phyloP scores from a whole-genome alignment of 2,329 filamentous ascomycete species.

The Ceratocystis papillata region DNA sequence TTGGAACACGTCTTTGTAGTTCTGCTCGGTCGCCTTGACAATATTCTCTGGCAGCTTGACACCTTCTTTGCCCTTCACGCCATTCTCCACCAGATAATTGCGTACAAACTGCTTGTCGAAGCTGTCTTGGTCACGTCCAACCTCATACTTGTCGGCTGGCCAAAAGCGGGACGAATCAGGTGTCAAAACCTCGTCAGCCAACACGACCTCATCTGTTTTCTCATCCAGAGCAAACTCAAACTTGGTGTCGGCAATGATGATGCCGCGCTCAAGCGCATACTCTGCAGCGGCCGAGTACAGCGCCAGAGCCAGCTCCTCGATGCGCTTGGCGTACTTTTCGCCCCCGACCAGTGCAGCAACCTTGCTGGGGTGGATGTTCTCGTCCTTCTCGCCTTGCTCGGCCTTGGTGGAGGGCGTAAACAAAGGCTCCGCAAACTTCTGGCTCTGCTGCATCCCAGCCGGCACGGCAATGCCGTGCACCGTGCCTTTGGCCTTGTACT shows the following conservation, averaged over 20 bases:
- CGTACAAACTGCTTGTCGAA: constrained; percentile 82
- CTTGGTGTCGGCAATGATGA: constrained; percentile 39
- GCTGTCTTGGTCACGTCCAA: constrained; percentile 66
- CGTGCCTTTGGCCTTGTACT: constrained; percentile 61
- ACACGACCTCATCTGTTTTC: constrained; percentile 29
- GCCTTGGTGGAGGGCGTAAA: constrained; percentile 79
- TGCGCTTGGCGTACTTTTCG: constrained; percentile 30
- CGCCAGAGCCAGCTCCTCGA: constrained; percentile 30
- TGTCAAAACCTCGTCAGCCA: constrained; percentile 73
- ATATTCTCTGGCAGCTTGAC: constrained; percentile 58
- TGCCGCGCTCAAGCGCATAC: constrained; percentile 42
- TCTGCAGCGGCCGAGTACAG: constrained; percentile 41
- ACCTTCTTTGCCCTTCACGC: constrained; percentile 38
- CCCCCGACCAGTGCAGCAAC: constrained; percentile 40
- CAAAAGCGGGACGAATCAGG: constrained; percentile 82
- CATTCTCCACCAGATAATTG: constrained; percentile 66
- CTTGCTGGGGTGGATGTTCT: constrained; percentile 68
- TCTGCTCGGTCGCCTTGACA: constrained; percentile 53
- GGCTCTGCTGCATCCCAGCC: constrained; percentile 57
- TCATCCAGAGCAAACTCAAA: constrained; percentile 41
- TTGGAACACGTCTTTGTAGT: constrained; percentile 67
- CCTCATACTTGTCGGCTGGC: constrained; percentile 52
- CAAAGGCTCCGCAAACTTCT: constrained; percentile 55
- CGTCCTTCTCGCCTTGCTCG: constrained; percentile 63
- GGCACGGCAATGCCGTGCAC: constrained; percentile 67